A percentile compares a stretch with the other conserved stretches of the same genome.
These are phyloP conservation scores for Pugionium dolabratum DNA, from an alignment of 345 rosid species.

Conservation along the genomic window DNA sequence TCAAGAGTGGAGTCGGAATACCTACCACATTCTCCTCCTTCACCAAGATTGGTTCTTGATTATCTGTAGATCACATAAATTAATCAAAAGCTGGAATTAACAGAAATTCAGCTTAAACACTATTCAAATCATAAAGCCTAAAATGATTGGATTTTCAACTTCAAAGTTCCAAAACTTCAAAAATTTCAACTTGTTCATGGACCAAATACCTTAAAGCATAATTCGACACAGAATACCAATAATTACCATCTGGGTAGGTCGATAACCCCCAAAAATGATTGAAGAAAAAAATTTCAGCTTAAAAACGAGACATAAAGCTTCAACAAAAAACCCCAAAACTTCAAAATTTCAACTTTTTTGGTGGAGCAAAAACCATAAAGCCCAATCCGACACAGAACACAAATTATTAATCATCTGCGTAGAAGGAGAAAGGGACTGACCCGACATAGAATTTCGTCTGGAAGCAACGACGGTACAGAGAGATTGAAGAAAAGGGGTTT, in stretches of 20 bases:
- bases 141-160: background rate
- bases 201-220: background rate
- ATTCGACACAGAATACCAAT: background rate
- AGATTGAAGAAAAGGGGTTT: background rate
- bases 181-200: background rate
- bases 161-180: too few species aligned
- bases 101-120: too few species aligned
- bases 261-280: background rate
- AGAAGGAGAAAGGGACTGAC: slow-evolving; percentile 11
- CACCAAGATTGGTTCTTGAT: slow-evolving; percentile 39
- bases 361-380: background rate
- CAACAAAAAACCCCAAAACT: background rate
- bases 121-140: background rate
- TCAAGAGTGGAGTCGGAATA: slow-evolving; percentile 38
- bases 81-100: too few species aligned
- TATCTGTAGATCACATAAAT: background rate
- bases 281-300: background rate
- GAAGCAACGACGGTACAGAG: background rate
- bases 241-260: slow-evolving; percentile 2
- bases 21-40: slow-evolving; percentile 36
- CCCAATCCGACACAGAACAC: background rate
- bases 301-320: background rate
- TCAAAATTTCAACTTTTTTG: background rate
- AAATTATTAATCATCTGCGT: slow-evolving; percentile 8
- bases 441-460: slow-evolving; percentile 21